A percentile compares a stretch with the other conserved stretches of the same genome.
Evolutionary conservation across 2,329 filamentous ascomycete species (phyloP).

Genomic region (Aspergillus aculeatinus): DNA sequence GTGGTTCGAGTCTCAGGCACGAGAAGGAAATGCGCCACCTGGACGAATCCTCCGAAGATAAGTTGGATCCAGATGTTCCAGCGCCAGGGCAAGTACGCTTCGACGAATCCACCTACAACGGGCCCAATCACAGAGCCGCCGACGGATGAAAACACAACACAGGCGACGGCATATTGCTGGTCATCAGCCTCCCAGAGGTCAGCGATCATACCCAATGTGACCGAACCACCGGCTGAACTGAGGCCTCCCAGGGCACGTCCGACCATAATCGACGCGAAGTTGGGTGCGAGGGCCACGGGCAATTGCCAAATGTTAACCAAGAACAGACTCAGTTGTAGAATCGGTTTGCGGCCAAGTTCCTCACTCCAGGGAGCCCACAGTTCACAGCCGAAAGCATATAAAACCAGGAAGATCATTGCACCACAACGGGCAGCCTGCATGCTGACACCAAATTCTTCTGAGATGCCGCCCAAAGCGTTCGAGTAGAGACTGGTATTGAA

Average conservation of each 20-base stretch:
- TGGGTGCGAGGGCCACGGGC: constrained; percentile 69
- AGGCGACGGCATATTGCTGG: constrained; percentile 74
- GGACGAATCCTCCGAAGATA: constrained; percentile 70
- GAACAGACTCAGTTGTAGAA: constrained; percentile 70
- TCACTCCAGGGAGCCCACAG: constrained; percentile 87
- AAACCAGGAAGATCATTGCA: constrained; percentile 73
- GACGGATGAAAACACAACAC: constrained; percentile 76
- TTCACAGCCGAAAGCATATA: constrained; percentile 84
- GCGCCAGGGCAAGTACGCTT: constrained; percentile 66
- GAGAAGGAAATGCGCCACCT: constrained; percentile 63
- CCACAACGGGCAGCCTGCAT: constrained; percentile 68
- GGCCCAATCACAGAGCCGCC: constrained; percentile 74
- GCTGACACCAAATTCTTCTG: constrained; percentile 66
- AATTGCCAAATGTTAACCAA: constrained; percentile 77
- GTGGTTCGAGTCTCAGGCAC: constrained; percentile 78
- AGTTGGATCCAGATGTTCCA: constrained; percentile 86
- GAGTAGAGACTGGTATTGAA: constrained; percentile 75
- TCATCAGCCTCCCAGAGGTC: constrained; percentile 70
- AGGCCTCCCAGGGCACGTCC: constrained; percentile 70
- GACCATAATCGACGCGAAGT: constrained; percentile 68
- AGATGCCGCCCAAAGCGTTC: constrained; percentile 65
- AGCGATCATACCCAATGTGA: constrained; percentile 73
- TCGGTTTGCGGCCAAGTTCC: constrained; percentile 73
- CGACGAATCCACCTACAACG: constrained; percentile 74
- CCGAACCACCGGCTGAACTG: constrained; percentile 69